Evolutionary conservation across 352 stramenopile species (phyloP), one percentile per base, ranked within the genome.

Genomic region (Plasmopara viticola): DNA sequence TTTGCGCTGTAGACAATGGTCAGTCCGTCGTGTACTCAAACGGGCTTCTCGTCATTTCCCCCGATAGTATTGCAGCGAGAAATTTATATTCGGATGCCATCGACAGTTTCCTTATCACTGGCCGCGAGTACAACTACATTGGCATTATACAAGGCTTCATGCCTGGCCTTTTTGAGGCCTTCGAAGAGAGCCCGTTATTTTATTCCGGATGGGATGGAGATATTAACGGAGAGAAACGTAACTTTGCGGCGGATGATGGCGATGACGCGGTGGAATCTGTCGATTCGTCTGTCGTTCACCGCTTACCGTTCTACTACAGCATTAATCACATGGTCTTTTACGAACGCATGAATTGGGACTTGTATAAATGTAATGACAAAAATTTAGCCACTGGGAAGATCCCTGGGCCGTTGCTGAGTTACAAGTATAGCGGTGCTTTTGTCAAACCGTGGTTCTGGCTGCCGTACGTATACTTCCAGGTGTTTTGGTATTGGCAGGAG

Each of bases 241-340:
- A 74, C 0, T 56, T 40, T 25, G 57, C 51, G 0, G 20, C 20
- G 20, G 20, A 25, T 25, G 62, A 80, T 14, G 55, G 68, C 30
- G 62, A 58, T 0, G 62, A 70, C 28, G 54, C 51, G 28, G 48
- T 35, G 35, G 68, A 60, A 45, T 9, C 37, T 20, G 48, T 51
- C 37, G 62, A 69, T 31, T 62, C 68, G 30, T 84, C 72, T 10
- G 71, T 88, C 28, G 80, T 87, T 17, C 71, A 81, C 37, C 76
- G 78, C 13, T 58, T 91, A 55, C 81, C 78, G 39, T 91, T 91
- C 53, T 88, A 85, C 62, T 91, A 90, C 65, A 88, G 75, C 44
- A 87, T 91, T 60, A 91, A 91, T 58, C 81, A 91, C 74, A 90
- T 91, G 78, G 78, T 91, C 54, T 91, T 87, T 57, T 91, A 91